A percentile compares a stretch with the other conserved stretches of the same genome.
Conservation (phyloP, 78 protist species). For the Dictyostelium intermedium region DNA sequence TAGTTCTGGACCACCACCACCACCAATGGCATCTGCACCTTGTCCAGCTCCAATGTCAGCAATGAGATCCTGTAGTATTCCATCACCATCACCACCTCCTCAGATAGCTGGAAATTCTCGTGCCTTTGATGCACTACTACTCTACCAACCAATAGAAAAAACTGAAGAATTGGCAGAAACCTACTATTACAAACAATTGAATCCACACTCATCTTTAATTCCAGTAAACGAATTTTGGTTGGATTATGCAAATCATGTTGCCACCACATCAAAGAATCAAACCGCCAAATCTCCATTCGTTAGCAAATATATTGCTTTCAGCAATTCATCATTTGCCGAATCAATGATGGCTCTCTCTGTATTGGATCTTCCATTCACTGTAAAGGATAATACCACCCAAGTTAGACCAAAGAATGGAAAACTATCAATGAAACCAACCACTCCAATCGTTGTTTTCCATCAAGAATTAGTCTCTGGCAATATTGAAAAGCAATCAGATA, state of each 20-base stretch:
- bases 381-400: constrained; percentile 17
- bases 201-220: background rate
- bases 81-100: background rate
- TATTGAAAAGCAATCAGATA: background rate
- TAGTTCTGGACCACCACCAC: background rate
- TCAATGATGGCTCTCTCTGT: constrained; percentile 41
- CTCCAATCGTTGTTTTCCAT: constrained; percentile 58
- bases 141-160: constrained; percentile 51
- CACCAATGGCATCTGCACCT: background rate
- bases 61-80: background rate
- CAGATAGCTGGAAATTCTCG: background rate
- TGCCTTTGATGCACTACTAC: background rate
- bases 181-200: constrained; percentile 48
- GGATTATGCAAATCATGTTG: constrained; percentile 17
- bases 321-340: background rate
- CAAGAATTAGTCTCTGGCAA: constrained; percentile 42
- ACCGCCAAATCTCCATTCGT: constrained; percentile 1
- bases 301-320: constrained; percentile 33
- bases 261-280: background rate
- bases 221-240: constrained; percentile 51
- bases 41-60: background rate
- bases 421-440: constrained; percentile 5
- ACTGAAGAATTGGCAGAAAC: constrained; percentile 75
- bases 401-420: constrained; percentile 26
- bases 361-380: constrained; percentile 59